Base-by-base conservation (phyloP, 345 rosid genomes). In the Eucalyptus sp. region DNA sequence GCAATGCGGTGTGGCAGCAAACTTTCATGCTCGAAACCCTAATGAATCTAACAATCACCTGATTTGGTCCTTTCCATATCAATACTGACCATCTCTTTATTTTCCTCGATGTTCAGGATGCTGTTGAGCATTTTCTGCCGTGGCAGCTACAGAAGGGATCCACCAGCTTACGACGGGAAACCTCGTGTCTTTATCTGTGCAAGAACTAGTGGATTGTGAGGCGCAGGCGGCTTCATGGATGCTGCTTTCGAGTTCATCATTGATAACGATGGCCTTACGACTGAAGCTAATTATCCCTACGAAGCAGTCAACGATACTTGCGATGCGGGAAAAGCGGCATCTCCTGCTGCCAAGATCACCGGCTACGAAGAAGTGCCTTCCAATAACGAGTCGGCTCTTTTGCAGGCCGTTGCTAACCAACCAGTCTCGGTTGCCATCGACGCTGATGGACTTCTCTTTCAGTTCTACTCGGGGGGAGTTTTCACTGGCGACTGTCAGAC, bases 71-170 rank as follows among this genome's bases (percentile, higher is more conserved):
- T 49, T 8, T 44, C 24, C 7, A 48, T 3, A 4, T 43, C 43
- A 68, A 68, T 64, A 20, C 29, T 20, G 79, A 64, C 8, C 29
- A 4, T 7, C 56, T 88, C 48, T 62, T 31, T 27, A 27, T 43
- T 50, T 10, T 89, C 25, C 66, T 18, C 43, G 43, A 49, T 16
- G 51, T 27, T 37, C 52, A 95, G 96, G 94, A 4, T 87, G 93
- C 91, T 96, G 97, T 85, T 96, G 95, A 96, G 96, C 97, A 62
- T 96, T 95, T 90, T 92, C 96, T 9, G 93, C 94, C 1, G 91
- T 90, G 76, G 96, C 95, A 52, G 95, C 96, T 5, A 90, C 89
- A 27, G 96, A 96, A 91, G 95, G 96, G 64, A 85, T 92, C 18
- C 89, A 87, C 50, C 89, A 93, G 83, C 91, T 95, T 81, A 90